Percentiles rank a stretch among this genome's conserved stretches.
phyloP scores from a whole-genome alignment of 2,329 filamentous ascomycete species.

The Alternaria triticina region DNA sequence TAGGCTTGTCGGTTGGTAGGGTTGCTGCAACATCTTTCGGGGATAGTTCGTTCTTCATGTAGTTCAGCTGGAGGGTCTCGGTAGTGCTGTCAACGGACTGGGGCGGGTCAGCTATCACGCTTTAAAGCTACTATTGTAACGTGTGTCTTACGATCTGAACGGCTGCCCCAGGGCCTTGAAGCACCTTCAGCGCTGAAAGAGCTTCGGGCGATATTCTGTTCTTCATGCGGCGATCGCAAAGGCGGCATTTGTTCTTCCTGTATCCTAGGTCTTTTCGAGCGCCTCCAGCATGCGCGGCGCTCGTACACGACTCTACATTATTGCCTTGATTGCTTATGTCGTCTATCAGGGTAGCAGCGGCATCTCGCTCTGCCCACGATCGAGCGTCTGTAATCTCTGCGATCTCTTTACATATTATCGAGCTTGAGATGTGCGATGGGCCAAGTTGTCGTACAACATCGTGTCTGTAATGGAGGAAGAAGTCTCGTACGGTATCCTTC shows the following conservation, averaged over 20 bases:
- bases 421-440: slow-evolving; percentile 16
- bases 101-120: not conserved
- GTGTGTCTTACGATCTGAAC: slow-evolving; percentile 29
- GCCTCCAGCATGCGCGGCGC: not conserved
- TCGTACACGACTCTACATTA: not conserved
- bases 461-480: slow-evolving; percentile 20
- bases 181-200: slow-evolving; percentile 17
- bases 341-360: not conserved
- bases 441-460: slow-evolving; percentile 21
- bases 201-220: slow-evolving; percentile 31
- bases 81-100: slow-evolving; percentile 28
- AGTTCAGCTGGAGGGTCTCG: slow-evolving; percentile 20
- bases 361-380: slow-evolving; percentile 34
- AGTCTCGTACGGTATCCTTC: not conserved
- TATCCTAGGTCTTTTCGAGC: slow-evolving; percentile 11
- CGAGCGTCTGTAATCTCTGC: slow-evolving; percentile 34
- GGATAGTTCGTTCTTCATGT: not conserved
- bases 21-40: slow-evolving; percentile 5
- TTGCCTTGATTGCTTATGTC: not conserved
- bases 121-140: not conserved
- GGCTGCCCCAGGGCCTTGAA: slow-evolving; percentile 13
- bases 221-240: slow-evolving; percentile 43
- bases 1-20: slow-evolving; percentile 13
- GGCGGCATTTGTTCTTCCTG: slow-evolving; percentile 34
- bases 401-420: slow-evolving; percentile 36